Evolutionary conservation across 2,329 filamentous ascomycete species (phyloP).

Genomic region (Talaromyces amestolkiae): DNA sequence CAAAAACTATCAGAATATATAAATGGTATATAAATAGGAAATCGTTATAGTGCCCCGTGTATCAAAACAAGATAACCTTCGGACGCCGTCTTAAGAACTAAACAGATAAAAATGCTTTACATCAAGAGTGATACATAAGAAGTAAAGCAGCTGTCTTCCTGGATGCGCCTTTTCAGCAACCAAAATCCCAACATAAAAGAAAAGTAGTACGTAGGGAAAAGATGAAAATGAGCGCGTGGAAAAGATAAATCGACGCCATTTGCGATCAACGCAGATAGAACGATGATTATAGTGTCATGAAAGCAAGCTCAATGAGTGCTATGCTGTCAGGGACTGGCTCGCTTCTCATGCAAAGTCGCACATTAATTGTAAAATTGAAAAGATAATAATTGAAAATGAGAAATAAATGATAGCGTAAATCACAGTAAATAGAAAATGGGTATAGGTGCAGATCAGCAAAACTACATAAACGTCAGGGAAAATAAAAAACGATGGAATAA

Average conservation of each 20-base stretch:
- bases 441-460: conserved; percentile 18
- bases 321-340: conserved; percentile 1
- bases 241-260: neutral
- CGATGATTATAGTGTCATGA: neutral
- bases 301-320: conserved; percentile 3
- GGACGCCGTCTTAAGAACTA: neutral
- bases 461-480: conserved; percentile 17
- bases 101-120: neutral
- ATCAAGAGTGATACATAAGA: neutral
- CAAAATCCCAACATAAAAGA: neutral
- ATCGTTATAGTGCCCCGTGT: neutral
- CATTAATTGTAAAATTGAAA: neutral
- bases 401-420: neutral
- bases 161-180: neutral
- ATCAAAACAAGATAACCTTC: neutral
- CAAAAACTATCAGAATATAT: neutral
- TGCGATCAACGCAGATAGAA: conserved; percentile 11
- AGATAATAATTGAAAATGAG: neutral
- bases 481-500: conserved; percentile 16
- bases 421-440: conserved; percentile 15
- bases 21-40: neutral
- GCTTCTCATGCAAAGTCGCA: conserved; percentile 9
- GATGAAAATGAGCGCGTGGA: neutral
- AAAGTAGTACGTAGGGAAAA: neutral
- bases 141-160: neutral